Conservation (phyloP, 1,284 basidiomycete species). For the Exobasidium rhododendri region DNA sequence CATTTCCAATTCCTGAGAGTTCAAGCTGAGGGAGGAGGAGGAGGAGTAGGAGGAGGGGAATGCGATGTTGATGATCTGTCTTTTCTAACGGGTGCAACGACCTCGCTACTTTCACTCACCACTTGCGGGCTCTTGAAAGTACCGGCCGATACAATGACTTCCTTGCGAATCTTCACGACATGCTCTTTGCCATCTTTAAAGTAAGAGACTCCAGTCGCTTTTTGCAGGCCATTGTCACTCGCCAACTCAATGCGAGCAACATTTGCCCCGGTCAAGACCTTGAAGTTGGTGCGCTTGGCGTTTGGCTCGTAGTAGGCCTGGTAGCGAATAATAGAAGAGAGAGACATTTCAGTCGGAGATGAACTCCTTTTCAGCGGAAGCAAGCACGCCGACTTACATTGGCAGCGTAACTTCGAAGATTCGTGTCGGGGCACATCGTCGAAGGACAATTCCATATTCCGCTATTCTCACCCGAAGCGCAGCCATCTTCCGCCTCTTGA, state of each 20-base stretch:
- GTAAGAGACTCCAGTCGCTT: constrained; percentile 48
- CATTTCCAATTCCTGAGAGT: constrained; percentile 36
- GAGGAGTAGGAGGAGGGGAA: constrained; percentile 58
- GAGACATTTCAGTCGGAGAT: background rate
- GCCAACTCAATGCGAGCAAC: constrained; percentile 29
- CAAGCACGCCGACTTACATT: constrained; percentile 4
- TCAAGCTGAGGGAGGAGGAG: constrained; percentile 23
- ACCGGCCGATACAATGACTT: constrained; percentile 57
- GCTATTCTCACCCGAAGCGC: constrained; percentile 29
- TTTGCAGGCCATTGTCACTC: constrained; percentile 19
- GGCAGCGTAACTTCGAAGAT: constrained; percentile 30
- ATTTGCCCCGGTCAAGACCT: constrained; percentile 35
- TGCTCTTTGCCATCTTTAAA: constrained; percentile 35
- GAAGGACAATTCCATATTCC: constrained; percentile 37
- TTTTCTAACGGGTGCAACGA: too few species aligned
- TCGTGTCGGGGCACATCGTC: constrained; percentile 26
- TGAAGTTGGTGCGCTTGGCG: constrained; percentile 30
- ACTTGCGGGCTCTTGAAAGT: background rate
- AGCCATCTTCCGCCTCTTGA: constrained; percentile 18
- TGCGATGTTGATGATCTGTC: constrained; percentile 57
- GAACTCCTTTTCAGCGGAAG: background rate
- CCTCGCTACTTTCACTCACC: background rate
- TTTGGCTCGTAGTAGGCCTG: constrained; percentile 32
- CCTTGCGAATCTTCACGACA: constrained; percentile 54
- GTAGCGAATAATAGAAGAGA: too few species aligned